Conservation (phyloP, 306 rosid genomes). For the Quercus dentata region DNA sequence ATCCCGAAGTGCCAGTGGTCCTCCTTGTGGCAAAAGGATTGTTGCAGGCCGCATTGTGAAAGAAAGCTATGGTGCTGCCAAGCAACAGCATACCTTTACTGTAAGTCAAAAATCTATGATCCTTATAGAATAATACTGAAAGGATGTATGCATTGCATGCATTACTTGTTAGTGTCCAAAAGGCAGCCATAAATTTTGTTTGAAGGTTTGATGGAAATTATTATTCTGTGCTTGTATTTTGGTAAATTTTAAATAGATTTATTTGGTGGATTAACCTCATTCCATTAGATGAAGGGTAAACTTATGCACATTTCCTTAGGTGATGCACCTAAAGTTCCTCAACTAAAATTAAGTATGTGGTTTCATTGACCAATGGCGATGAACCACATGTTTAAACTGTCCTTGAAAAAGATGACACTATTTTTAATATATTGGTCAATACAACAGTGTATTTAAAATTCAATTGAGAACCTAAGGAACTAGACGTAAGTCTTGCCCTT, state of each 20-base stretch:
- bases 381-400: too few relatives aligned
- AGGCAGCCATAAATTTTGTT: not conserved
- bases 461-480: too few relatives aligned
- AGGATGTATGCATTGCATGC: not conserved
- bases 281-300: not conserved
- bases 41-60: slow-evolving; percentile 88
- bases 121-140: not conserved
- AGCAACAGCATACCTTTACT: slow-evolving; percentile 90
- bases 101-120: slow-evolving; percentile 42
- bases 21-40: slow-evolving; percentile 69
- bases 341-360: too few relatives aligned
- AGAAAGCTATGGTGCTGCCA: slow-evolving; percentile 89
- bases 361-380: too few relatives aligned
- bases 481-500: not conserved
- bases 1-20: slow-evolving; percentile 71
- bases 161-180: not conserved
- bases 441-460: too few relatives aligned
- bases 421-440: too few relatives aligned
- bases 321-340: too few relatives aligned
- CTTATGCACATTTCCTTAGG: too few relatives aligned
- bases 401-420: too few relatives aligned
- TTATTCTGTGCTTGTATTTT: not conserved
- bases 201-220: not conserved
- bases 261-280: not conserved
- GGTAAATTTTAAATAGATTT: not conserved